Base-by-base conservation (phyloP, 1,139 yeast species). In the Wickerhamiella infanticola region DNA sequence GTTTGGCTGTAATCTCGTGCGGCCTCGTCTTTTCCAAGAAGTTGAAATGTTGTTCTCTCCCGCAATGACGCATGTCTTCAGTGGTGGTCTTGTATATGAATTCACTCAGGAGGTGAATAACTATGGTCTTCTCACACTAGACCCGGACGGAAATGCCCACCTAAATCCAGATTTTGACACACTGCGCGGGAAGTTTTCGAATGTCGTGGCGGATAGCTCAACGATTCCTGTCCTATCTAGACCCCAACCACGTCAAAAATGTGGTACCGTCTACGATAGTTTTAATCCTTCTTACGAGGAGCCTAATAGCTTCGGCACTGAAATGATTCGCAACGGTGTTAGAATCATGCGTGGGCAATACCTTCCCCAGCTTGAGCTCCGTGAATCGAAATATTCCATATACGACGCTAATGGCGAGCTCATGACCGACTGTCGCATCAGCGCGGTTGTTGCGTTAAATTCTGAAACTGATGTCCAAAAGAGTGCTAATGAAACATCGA, bases 71-170 rank as follows among this genome's bases (percentile, higher is more conserved):
- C 61, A 70, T 48, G 67, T 75, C 3, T 68, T 79, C 53, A 81
- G 84, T 59, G 94, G 94, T 55, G 94, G 93, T 25, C 68, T 82
- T 48, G 81, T 81, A 5, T 82, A 81, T 64, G 86, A 82, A 67
- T 82, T 73, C 64, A 72, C 81, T 39, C 73, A 80, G 55, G 90
- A 81, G 59, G 69, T 69, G 26, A 75, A 79, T 58, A 64, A 77
- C 60, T 82, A 80, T 56, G 94, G 94, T 35, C 67, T 82, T 55
- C 90, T 81, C 18, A 63, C 70, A 26, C 65, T 81, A 47, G 67
- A 66, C 45, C 59, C 57, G 40, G 55, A 57, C 33, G 70, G 70
- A 47, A 51, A 59, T 26, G 66, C 77, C 23, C 62, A 68, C 40
- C 66, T 73, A 45, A 64, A 70, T 50, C 61, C 63, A 7, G 94